phyloP scores from a whole-genome alignment of 176 grass and related monocot species.

The Eremochloa ophiuroides region DNA sequence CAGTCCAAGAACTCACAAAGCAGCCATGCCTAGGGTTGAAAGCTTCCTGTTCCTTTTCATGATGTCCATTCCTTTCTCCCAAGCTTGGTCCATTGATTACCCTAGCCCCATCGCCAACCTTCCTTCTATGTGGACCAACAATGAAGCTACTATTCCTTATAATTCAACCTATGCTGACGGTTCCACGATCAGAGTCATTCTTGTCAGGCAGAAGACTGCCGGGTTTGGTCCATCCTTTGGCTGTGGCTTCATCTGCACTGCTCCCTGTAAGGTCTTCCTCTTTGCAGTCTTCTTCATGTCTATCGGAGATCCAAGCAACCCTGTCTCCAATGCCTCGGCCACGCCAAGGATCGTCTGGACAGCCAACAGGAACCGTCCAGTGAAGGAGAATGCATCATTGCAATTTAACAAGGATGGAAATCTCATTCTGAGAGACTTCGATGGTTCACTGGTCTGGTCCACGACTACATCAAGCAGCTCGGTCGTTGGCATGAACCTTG shows the following conservation, averaged over 20 bases:
- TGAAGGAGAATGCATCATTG: constrained; percentile 46
- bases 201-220: constrained; percentile 37
- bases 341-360: constrained; percentile 45
- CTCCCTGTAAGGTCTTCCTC: constrained; percentile 43
- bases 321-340: background rate
- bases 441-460: constrained; percentile 44
- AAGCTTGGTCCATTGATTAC: constrained; percentile 47
- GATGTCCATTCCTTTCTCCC: constrained; percentile 21
- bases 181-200: constrained; percentile 30
- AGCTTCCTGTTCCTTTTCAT: constrained; percentile 25
- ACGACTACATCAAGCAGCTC: constrained; percentile 31
- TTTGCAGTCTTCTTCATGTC: constrained; percentile 42
- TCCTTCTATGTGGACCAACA: constrained; percentile 39
- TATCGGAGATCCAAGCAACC: background rate
- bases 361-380: constrained; percentile 38
- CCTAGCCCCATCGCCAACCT: constrained; percentile 48
- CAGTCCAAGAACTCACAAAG: constrained; percentile 23
- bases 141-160: constrained; percentile 39
- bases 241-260: constrained; percentile 47
- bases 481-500: constrained; percentile 44
- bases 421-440: constrained; percentile 39
- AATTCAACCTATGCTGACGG: background rate
- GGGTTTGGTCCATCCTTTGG: constrained; percentile 37
- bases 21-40: constrained; percentile 20
- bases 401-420: constrained; percentile 39